Evolutionary conservation across 2,329 filamentous ascomycete genomes (phyloP).

Genomic region (Akanthomyces lecanii): DNA sequence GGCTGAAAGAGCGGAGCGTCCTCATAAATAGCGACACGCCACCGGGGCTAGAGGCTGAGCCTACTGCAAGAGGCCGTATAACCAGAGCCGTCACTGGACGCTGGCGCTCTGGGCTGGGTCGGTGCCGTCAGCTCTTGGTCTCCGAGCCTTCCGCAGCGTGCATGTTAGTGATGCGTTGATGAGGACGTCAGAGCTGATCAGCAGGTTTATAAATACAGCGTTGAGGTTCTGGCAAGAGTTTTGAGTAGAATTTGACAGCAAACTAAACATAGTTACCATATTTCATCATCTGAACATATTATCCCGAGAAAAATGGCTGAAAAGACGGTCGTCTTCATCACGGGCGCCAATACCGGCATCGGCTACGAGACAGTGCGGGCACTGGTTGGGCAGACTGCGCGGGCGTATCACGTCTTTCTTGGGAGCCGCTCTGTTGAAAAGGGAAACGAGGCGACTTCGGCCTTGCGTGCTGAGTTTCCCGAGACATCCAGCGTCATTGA

Average conservation of each 20-base stretch:
- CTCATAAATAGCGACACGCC: background rate
- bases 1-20: background rate
- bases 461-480: conserved; percentile 37
- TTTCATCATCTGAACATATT: background rate
- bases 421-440: conserved; percentile 47
- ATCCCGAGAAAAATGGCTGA: conserved; percentile 8
- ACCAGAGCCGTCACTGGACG: background rate
- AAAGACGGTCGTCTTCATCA: conserved; percentile 45
- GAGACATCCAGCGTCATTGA: conserved; percentile 37
- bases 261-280: no score
- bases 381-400: conserved; percentile 37
- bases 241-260: no score
- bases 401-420: conserved; percentile 47
- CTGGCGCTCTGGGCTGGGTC: background rate
- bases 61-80: background rate
- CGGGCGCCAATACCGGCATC: conserved; percentile 54
- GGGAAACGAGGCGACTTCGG: conserved; percentile 40
- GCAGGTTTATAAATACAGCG: no score
- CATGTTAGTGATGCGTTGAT: no score
- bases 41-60: background rate
- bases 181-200: no score
- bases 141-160: background rate
- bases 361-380: conserved; percentile 52
- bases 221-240: no score
- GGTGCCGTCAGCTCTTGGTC: background rate